Evolutionary conservation across 129 eudicot genomes (phyloP), one percentile per base, ranked within the genome.

Genomic region (Escallonia rubra): DNA sequence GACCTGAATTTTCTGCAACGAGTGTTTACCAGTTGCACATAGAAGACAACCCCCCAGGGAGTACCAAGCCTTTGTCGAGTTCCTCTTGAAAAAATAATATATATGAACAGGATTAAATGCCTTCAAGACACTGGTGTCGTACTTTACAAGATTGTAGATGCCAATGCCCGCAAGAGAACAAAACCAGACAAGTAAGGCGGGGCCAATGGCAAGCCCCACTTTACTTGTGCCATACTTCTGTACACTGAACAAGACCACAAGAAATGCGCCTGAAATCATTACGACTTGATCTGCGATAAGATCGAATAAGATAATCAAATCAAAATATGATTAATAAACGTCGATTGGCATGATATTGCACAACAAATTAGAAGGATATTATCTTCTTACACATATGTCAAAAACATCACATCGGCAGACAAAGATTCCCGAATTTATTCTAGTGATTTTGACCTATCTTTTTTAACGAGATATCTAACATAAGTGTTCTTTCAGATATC

Each of bases 61-160:
- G 65, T 86, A 93, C 95, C 90, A 93, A 42, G 96, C 99, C 74
- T 89, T 85, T 13, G 89, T 74, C 15, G 95, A 68, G 67, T 89
- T 83, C 80, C 96, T 92, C 72, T 89, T 82, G 82, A 93, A 93
- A 77, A 67, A 93, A 81, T 89, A 93, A 79, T 89, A 93, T 43
- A 93, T 89, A 78, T 93, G 90, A 72, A 89, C 63, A 67, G 99
- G 99, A 77, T 93, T 93, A 67, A 93, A 93, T 7, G 99, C 99
- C 82, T 73, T 85, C 66, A 85, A 74, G 59, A 93, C 99, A 61
- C 81, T 82, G 75, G 82, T 78, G 73, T 93, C 95, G 79, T 93
- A 82, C 64, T 82, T 86, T 68, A 93, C 49, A 74, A 93, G 87
- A 86, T 93, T 93, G 90, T 89, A 89, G 78, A 93, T 81, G 68